Percentiles rank a stretch among this genome's conserved stretches.
Conservation (phyloP, 345 rosid species). For the Linum usitatissimum region DNA sequence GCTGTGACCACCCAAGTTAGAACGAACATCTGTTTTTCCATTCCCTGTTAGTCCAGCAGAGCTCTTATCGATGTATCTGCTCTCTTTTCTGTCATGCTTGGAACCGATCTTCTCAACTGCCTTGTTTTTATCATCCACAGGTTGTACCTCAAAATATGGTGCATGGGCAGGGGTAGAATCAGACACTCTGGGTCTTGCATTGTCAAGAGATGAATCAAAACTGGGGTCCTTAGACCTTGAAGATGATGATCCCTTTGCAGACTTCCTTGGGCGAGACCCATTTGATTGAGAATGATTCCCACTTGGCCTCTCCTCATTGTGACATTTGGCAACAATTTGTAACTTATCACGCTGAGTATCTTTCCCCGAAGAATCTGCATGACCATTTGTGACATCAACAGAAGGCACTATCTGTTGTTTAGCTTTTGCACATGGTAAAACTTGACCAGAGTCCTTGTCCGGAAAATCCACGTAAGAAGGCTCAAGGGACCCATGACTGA, state of each 20-base stretch:
- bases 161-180: slow-evolving; percentile 28
- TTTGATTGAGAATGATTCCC: slow-evolving; percentile 33
- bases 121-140: slow-evolving; percentile 33
- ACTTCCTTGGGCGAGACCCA: slow-evolving; percentile 38
- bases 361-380: slow-evolving; percentile 32
- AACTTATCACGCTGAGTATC: slow-evolving; percentile 20
- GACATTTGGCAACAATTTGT: slow-evolving; percentile 21
- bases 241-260: slow-evolving; percentile 57
- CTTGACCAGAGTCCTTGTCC: slow-evolving; percentile 29
- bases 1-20: slow-evolving; percentile 23
- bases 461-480: slow-evolving; percentile 35
- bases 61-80: slow-evolving; percentile 32
- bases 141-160: slow-evolving; percentile 28
- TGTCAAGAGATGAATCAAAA: slow-evolving; percentile 21
- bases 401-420: slow-evolving; percentile 33
- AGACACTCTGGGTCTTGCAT: slow-evolving; percentile 17
- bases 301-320: slow-evolving; percentile 34
- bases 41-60: slow-evolving; percentile 31
- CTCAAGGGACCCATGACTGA: slow-evolving; percentile 33
- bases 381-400: slow-evolving; percentile 31
- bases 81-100: slow-evolving; percentile 32
- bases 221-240: slow-evolving; percentile 60
- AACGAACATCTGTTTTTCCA: slow-evolving; percentile 28
- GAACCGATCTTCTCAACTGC: slow-evolving; percentile 27
- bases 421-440: slow-evolving; percentile 28